Evolutionary conservation across 1,284 basidiomycete species (phyloP), one percentile per base, ranked within the genome.

Genomic region (Bondarzewia mesenterica): DNA sequence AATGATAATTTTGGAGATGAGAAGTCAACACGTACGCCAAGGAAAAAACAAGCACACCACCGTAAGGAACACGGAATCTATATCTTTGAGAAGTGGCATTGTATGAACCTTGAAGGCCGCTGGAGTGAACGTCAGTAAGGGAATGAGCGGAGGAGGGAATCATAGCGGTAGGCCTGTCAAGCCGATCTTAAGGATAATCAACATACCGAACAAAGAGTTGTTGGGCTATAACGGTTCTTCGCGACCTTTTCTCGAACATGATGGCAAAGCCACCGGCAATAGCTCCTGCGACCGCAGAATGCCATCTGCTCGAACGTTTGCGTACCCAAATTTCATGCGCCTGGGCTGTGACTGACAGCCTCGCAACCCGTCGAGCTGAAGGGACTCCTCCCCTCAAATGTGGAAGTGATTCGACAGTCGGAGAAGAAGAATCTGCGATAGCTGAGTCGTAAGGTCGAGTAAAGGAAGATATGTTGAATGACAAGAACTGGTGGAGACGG

Each of bases 121-220:
- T 89, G 49, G 5, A 23, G 14, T 50, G 29, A 5, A n/a, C n/a
- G n/a, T n/a, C n/a, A n/a, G n/a, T n/a, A n/a, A n/a, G n/a, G n/a
- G n/a, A n/a, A n/a, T n/a, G n/a, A n/a, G n/a, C n/a, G n/a, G n/a
- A n/a, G n/a, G n/a, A n/a, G n/a, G n/a, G n/a, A n/a, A n/a, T n/a
- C n/a, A n/a, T n/a, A n/a, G n/a, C 29, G 29, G 29, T 32, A 7
- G 29, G 12, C 23, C 42, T 12, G 3, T 2, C n/a, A n/a, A n/a
- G 15, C 2, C 20, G 12, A 3, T 26, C 15, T 2, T 39, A 42
- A 3, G 39, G 26, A 23, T 10, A 16, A 26, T 36, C 35, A 20
- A 69, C 78, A 46, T 50, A 85, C 86, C 89, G 77, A 45, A 94
- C 91, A 63, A 94, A 90, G 57, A 94, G 70, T 71, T 98, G 94